Base-by-base conservation (phyloP, 2,329 filamentous ascomycete species). In the Keithomyces neogunnii region DNA sequence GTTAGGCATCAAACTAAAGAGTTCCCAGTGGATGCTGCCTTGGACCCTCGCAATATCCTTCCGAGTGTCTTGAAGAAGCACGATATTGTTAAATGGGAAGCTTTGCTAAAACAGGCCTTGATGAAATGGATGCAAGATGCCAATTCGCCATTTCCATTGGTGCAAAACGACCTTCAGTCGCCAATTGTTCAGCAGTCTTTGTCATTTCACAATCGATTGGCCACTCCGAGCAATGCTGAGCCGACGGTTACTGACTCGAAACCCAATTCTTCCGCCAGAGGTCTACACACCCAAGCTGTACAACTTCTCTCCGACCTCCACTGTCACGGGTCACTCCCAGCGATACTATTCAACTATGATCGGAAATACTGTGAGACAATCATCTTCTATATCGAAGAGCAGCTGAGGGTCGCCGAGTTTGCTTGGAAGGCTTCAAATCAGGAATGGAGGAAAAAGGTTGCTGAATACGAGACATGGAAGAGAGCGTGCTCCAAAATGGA, bases 261-360 rank as follows among this genome's bases (percentile, higher is more conserved):
- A 35, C 33, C 33, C 33, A 11, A 35, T 11, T 35, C 36, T 5
- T 26, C 9, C 10, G 49, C 4, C 1, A 26, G 28, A 1, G 5
- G 8, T 11, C 39, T 52, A 26, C 1, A 3, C 33, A 45, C 46
- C 2, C 33, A 7, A 19, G 50, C 45, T 13, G 46, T 54, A 5
- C 47, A 47, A 10, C 45, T 54, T 4, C 19, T 52, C 29, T 13
- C 70, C 13, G 75, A 82, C 33, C 71, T 90, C 1, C 77, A 88
- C 47, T 69, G 73, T 13, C 78, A 82, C 51, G 77, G 80, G 51
- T 85, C 84, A 0, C 72, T 92, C 1, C 88, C 87, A 0, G 86
- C 84, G 0, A 81, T 92, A 10, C 65, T 90, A 1, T 92, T 92
- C 72, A 88, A 88, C 61, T 92, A 88, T 58, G 84, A 90, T 56